phyloP scores from a whole-genome alignment of 768 basidiomycete species.

The Collybia nuda region DNA sequence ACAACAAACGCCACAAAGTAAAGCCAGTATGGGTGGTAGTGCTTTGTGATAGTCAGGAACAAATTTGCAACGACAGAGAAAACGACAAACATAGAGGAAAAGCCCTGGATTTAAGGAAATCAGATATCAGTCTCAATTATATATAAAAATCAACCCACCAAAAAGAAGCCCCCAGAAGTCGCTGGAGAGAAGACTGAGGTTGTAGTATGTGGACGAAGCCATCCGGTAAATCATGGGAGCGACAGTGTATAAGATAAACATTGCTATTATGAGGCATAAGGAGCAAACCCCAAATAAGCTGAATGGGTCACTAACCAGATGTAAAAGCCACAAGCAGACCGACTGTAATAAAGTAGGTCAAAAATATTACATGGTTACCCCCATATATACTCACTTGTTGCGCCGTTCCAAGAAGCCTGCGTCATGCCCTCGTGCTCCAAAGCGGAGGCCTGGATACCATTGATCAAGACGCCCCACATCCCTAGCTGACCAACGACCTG shows the following conservation, averaged over 20 bases:
- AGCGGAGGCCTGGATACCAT: constrained; percentile 72
- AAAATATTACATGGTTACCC: not conserved
- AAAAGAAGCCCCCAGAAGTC: constrained; percentile 89
- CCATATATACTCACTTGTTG: constrained; percentile 48
- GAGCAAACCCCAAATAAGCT: not conserved
- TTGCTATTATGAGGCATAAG: constrained; percentile 41
- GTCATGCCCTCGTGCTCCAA: constrained; percentile 72
- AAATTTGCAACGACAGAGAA: not conserved
- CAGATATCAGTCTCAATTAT: too few species aligned
- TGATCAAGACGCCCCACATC: constrained; percentile 81
- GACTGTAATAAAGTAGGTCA: constrained; percentile 24
- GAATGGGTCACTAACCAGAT: constrained; percentile 25
- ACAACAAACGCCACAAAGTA: constrained; percentile 81
- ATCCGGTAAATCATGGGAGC: constrained; percentile 85
- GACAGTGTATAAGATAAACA: constrained; percentile 84
- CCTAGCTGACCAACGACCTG: constrained; percentile 84
- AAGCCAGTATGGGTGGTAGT: constrained; percentile 83
- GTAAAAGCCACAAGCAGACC: constrained; percentile 43
- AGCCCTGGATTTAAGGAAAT: not conserved
- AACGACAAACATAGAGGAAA: not conserved
- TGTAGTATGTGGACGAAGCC: constrained; percentile 85
- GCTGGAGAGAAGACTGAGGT: constrained; percentile 81
- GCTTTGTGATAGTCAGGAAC: constrained; percentile 36
- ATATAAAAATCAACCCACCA: constrained; percentile 34
- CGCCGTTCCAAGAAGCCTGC: constrained; percentile 69